Conservation (phyloP, 2,329 filamentous ascomycete species). For the Cladosporium sp. region DNA sequence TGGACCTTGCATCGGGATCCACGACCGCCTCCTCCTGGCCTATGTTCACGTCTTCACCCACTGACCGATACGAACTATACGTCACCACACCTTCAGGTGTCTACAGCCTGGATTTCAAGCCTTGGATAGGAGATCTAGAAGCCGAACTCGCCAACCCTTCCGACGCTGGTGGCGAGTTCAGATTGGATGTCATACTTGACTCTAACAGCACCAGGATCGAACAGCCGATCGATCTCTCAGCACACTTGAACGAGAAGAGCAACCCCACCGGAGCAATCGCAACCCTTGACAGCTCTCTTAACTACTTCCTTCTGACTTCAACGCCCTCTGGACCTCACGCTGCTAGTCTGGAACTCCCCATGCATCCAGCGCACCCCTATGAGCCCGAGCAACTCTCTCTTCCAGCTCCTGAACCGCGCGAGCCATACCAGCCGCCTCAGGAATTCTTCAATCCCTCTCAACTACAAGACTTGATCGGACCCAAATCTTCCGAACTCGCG, state of each 20-base stretch:
- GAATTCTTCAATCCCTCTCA: constrained; percentile 36
- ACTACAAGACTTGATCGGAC: constrained; percentile 50
- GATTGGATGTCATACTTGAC: constrained; percentile 52
- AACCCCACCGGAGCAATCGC: constrained; percentile 42
- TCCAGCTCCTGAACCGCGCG: constrained; percentile 57
- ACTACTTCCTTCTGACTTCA: constrained; percentile 53
- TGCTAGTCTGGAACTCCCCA: constrained; percentile 48
- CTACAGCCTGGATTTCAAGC: constrained; percentile 50
- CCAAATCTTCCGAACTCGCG: constrained; percentile 41
- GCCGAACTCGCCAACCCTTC: constrained; percentile 51
- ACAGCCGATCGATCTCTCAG: constrained; percentile 38
- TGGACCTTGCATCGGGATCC: constrained; percentile 27
- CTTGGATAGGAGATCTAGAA: constrained; percentile 54
- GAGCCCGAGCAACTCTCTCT: constrained; percentile 18
- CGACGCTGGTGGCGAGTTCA: constrained; percentile 50
- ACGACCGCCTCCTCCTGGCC: constrained; percentile 38
- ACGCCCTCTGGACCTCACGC: constrained; percentile 46
- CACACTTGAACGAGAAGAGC: constrained; percentile 27
- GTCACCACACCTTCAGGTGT: constrained; percentile 52
- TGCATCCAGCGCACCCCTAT: constrained; percentile 22
- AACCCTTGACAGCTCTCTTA: constrained; percentile 53
- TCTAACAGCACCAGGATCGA: constrained; percentile 46
- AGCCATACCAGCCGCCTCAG: constrained; percentile 45
- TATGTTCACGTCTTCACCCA: constrained; percentile 52
- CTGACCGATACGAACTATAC: constrained; percentile 55